Evolutionary conservation across 2,329 filamentous ascomycete species (phyloP).

Genomic region (Penicillium sp.): DNA sequence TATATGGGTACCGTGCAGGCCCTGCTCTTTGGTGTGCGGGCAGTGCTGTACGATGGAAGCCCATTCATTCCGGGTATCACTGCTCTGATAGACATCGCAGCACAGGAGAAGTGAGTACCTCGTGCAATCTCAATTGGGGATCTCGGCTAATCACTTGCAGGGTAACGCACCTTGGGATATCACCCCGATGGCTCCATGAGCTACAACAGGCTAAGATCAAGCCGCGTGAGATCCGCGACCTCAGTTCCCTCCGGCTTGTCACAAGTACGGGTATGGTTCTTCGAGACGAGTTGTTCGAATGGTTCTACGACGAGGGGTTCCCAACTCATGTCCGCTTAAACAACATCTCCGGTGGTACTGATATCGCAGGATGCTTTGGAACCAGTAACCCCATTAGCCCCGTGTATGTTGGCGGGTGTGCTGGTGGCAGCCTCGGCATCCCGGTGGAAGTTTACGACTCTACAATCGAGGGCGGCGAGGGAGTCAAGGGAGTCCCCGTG

Average conservation of each 20-base stretch:
- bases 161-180: slow-evolving; percentile 70
- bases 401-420: slow-evolving; percentile 56
- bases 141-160: slow-evolving; percentile 52
- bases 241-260: slow-evolving; percentile 60
- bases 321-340: slow-evolving; percentile 60
- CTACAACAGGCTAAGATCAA: slow-evolving; percentile 61
- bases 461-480: slow-evolving; percentile 23
- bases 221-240: slow-evolving; percentile 60
- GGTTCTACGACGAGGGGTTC: slow-evolving; percentile 73
- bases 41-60: slow-evolving; percentile 76
- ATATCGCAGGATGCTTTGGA: slow-evolving; percentile 30
- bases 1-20: slow-evolving; percentile 61
- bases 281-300: slow-evolving; percentile 71
- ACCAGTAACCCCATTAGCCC: slow-evolving; percentile 64
- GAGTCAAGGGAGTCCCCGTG: slow-evolving; percentile 48
- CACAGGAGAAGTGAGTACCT: slow-evolving; percentile 37
- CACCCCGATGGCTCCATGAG: slow-evolving; percentile 72
- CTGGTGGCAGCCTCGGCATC: slow-evolving; percentile 51
- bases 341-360: slow-evolving; percentile 34
- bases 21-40: slow-evolving; percentile 58
- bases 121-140: too few species aligned
- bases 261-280: slow-evolving; percentile 79
- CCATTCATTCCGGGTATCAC: slow-evolving; percentile 68
- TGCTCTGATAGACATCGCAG: slow-evolving; percentile 53
- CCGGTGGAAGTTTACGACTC: slow-evolving; percentile 60